Conservation (phyloP, 2,329 filamentous ascomycete species). For the Chrysosphaeria jannelii region DNA sequence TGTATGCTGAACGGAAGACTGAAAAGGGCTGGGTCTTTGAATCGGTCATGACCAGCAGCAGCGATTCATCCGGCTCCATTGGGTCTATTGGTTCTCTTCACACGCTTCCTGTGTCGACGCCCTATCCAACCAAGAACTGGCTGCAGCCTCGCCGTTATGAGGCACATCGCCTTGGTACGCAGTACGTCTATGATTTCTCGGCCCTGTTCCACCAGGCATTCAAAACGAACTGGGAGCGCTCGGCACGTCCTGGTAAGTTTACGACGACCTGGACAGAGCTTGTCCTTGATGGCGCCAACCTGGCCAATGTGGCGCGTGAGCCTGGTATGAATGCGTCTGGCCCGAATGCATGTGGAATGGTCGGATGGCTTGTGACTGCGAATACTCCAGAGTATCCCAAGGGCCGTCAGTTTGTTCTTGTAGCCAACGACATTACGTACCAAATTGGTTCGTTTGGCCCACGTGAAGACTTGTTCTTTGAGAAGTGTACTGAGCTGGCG, state of each 20-base stretch:
- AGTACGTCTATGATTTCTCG: conserved; percentile 98
- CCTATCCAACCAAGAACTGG: conserved; percentile 95
- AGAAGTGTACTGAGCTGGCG: conserved; percentile 93
- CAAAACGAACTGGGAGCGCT: conserved; percentile 85
- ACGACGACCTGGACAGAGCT: conserved; percentile 85
- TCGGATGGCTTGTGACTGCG: conserved; percentile 87
- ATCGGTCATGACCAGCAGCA: conserved; percentile 80
- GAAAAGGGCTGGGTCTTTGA: conserved; percentile 98
- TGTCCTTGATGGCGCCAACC: conserved; percentile 80
- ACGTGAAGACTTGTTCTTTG: conserved; percentile 90
- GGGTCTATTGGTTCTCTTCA: conserved; percentile 93
- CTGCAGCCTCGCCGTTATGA: conserved; percentile 98
- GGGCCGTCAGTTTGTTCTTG: conserved; percentile 76
- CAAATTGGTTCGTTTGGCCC: conserved; percentile 96
- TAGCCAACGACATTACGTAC: conserved; percentile 98
- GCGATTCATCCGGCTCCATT: too few relatives aligned
- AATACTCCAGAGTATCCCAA: conserved; percentile 85
- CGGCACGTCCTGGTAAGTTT: conserved; percentile 66
- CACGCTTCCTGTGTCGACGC: conserved; percentile 62
- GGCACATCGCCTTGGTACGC: conserved; percentile 95
- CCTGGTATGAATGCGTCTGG: too few relatives aligned
- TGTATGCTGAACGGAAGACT: conserved; percentile 92
- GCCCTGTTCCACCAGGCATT: conserved; percentile 96
- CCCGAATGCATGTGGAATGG: conserved; percentile 97
- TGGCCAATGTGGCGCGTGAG: conserved; percentile 80